Evolutionary conservation across 1,139 yeast species (phyloP).

Genomic region (Tardiomyces depauwii): DNA sequence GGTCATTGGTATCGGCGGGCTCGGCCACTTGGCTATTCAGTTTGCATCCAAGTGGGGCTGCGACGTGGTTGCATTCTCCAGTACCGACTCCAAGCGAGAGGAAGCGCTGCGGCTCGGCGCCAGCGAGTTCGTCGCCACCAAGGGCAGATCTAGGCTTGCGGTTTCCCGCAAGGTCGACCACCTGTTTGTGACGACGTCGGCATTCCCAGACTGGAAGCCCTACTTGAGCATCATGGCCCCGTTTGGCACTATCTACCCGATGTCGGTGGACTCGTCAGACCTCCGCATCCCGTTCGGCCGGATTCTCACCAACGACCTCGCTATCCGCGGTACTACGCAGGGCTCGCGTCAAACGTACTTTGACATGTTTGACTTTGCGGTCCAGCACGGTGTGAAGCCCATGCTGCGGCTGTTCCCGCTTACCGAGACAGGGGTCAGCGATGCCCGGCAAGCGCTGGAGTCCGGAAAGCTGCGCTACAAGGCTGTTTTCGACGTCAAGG

Average conservation of each 20-base stretch:
- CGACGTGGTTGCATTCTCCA: constrained; percentile 66
- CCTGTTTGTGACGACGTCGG: background rate
- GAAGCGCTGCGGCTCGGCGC: constrained; percentile 53
- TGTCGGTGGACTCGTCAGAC: background rate
- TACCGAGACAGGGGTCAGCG: background rate
- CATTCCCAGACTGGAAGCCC: background rate
- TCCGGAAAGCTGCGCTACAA: background rate
- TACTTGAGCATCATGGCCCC: background rate
- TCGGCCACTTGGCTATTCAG: constrained; percentile 72
- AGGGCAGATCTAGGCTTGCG: constrained; percentile 23
- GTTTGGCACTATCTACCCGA: background rate
- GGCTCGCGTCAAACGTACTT: background rate
- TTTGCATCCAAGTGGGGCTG: constrained; percentile 77
- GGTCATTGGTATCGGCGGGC: constrained; percentile 74
- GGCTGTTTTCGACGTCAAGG: background rate
- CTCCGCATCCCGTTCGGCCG: background rate
- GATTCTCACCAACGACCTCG: background rate
- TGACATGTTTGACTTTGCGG: background rate
- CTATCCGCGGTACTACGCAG: background rate
- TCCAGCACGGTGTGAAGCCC: background rate
- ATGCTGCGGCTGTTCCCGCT: background rate
- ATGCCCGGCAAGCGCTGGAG: background rate
- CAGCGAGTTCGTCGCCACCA: constrained; percentile 50
- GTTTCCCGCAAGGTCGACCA: background rate
- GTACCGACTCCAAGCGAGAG: constrained; percentile 54